Evolutionary conservation across 805 yeast species (phyloP).

Genomic region (Kurtzmaniella fragi): DNA sequence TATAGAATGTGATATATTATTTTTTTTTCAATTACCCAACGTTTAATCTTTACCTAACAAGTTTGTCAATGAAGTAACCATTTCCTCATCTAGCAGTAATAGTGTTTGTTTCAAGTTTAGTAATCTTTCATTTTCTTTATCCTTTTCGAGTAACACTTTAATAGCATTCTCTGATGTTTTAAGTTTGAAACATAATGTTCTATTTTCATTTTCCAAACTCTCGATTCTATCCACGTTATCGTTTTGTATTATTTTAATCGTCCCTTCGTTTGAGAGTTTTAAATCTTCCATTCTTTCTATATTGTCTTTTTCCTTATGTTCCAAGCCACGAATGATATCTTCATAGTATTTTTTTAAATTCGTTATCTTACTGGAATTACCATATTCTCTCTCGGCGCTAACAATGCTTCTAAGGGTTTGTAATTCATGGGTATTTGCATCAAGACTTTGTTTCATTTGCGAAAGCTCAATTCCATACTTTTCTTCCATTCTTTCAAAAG

Average conservation of each 20-base stretch:
- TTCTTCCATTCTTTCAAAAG: neutral
- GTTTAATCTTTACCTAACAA: neutral
- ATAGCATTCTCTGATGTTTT: neutral
- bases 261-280: neutral
- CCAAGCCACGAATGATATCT: too few relatives aligned
- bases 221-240: neutral
- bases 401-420: too few relatives aligned
- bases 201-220: neutral
- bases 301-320: too few relatives aligned
- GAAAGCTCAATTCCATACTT: neutral
- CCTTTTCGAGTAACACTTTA: neutral
- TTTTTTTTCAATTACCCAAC: too few relatives aligned
- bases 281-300: too few relatives aligned
- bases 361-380: too few relatives aligned
- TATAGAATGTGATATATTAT: neutral
- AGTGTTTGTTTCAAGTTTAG: constrained; percentile 1
- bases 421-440: too few relatives aligned
- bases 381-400: too few relatives aligned
- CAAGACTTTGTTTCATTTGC: neutral
- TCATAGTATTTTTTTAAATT: too few relatives aligned
- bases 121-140: constrained; percentile 1
- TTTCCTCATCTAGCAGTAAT: constrained; percentile 1
- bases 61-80: constrained; percentile 1
- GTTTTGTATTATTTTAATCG: neutral
- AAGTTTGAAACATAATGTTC: neutral